Base-by-base conservation (phyloP, 495 filamentous ascomycete species). In the Neurospora sp. region DNA sequence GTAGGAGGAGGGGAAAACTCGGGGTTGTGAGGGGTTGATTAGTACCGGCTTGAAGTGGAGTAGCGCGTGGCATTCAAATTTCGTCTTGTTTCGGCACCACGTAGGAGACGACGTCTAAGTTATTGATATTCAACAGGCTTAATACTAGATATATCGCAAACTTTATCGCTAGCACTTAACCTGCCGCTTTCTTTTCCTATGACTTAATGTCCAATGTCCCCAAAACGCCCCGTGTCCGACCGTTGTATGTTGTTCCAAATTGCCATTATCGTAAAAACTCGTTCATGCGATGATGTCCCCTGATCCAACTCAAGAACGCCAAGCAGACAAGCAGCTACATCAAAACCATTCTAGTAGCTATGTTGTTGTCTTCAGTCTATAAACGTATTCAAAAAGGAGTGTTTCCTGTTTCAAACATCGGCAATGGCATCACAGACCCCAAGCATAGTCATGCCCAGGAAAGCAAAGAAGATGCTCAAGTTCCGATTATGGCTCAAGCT, bases 401-500 rank as follows among this genome's bases (percentile, higher is more conserved):
- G 40, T 41, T 41, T 41, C 14, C 12, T 41, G 14, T 6, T 41
- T 41, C 40, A 41, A 12, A 41, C 40, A 41, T 42, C 41, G 3
- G 41, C 41, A 18, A 99, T 85, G 16, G 94, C 96, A 83, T 91
- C 93, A 81, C 93, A 97, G 27, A 94, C 71, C 0, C 95, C 96
- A 85, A 99, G 85, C 70, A 99, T 81, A 0, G 88, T 90, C 94
- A 99, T 99, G 8, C 96, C 96, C 27, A 91, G 82, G 80, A 98
- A 94, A 14, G 91, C 95, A 84, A 93, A 96, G 5, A 88, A 86
- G 75, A 96, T 94, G 77, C 93, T 93, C 80, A 98, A 81, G 69
- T 88, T 88, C 72, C 90, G 87, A 74, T 91, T 91, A 82, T 98
- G 96, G 60, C 91, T 93, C 76, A 97, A 79, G 39, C 88, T 90